Base-by-base conservation (phyloP, 179 eudicot genomes). In the Sideroxylon spinosum region DNA sequence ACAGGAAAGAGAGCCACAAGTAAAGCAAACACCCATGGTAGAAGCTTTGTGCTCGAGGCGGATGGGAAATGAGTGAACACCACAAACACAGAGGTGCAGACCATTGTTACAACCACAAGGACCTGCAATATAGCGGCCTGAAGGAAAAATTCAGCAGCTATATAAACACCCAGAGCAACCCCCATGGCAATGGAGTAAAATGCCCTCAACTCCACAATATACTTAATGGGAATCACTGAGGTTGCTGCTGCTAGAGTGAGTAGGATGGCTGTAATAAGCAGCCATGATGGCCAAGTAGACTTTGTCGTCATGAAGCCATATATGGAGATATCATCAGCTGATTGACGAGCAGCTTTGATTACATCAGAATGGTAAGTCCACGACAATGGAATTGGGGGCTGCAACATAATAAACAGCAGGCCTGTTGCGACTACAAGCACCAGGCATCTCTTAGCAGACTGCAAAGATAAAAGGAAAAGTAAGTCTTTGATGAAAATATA, bases 231-330 rank as follows among this genome's bases (percentile, higher is more conserved):
- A 68, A 95, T 93, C 69, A 92, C 79, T 55, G 98, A 93, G 59
- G 98, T 92, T 71, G 88, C 84, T 65, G 96, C 95, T 49, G 98
- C 98, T 16, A 95, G 90, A 37, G 95, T 88, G 79, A 95, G 98
- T 49, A 95, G 90, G 82, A 91, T 87, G 29, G 94, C 86, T 55
- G 85, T 79, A 73, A 95, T 91, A 53, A 95, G 98, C 68, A 95
- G 87, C 99, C 99, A 95, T 67, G 99, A 88, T 57, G 98, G 99
- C 99, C 99, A 95, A 72, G 98, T 92, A 74, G 95, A 94, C 86
- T 92, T 93, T 72, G 90, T 76, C 37, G 97, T 87, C 86, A 89
- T 77, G 85, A 92, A 90, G 73, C 99, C 99, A 63, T 96, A 94
- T 37, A 96, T 96, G 64, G 97, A 88, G 78, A 96, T 85, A 80